Evolutionary conservation across 441 rosid species (phyloP), one percentile per base, ranked within the genome.

Genomic region (Viola pubescens): DNA sequence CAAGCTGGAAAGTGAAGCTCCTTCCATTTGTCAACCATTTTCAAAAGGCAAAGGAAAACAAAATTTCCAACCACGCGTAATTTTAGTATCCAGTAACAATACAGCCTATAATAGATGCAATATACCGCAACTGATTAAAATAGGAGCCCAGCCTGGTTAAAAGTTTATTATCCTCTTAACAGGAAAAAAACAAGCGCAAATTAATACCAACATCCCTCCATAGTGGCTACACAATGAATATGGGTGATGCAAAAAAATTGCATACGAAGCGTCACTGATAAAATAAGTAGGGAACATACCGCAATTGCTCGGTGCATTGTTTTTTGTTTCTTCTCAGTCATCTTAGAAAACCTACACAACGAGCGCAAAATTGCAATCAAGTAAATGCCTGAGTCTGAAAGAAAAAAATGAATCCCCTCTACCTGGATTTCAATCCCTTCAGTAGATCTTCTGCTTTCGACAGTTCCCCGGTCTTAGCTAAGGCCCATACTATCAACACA

Each of bases 401-500:
- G 53, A 58, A 55, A 52, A 61, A 37, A 37, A 64, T 4, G 54
- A 53, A 43, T 48, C 14, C 62, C 55, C 43, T 57, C 54, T 69
- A 91, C 98, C 87, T 81, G 60, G 73, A 78, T 65, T 75, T 85
- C 71, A 92, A 75, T 53, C 94, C 90, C 51, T 74, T 57, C 0
- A 85, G 82, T 40, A 92, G 70, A 52, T 78, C 90, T 65, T 76
- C 85, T 40, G 95, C 95, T 73, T 71, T 78, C 12, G 86, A 77
- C 59, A 71, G 51, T 73, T 89, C 76, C 56, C 87, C 87, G 39
- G 75, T 73, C 60, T 73, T 67, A 37, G 91, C 77, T 70, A 92
- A 75, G 61, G 90, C 97, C 97, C 95, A 85, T 58, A 81, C 56
- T 62, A 77, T 85, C 78, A 89, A 75, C 74, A 89, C 64, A 76